phyloP scores from a whole-genome alignment of 2,329 filamentous ascomycete species.

The Tolypocladium ophioglossoides region DNA sequence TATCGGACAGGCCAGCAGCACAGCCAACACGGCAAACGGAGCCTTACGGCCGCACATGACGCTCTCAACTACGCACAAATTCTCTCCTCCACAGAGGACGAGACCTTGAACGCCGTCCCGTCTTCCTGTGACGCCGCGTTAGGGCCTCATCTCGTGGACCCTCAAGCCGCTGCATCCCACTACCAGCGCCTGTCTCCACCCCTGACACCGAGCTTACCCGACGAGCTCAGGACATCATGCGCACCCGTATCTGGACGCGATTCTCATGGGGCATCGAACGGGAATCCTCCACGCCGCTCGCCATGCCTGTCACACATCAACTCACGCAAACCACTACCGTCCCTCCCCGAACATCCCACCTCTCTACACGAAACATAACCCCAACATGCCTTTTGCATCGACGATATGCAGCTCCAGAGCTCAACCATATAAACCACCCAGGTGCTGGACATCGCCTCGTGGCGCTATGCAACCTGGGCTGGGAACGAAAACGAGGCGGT shows the following conservation, averaged over 20 bases:
- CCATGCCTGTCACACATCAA: constrained; percentile 7
- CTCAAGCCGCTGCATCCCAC: constrained; percentile 5
- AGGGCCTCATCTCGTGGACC: constrained; percentile 4
- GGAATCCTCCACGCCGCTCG: not conserved
- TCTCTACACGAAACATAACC: constrained; percentile 1
- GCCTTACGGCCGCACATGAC: not conserved
- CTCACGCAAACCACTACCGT: constrained; percentile 30
- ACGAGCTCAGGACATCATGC: constrained; percentile 6
- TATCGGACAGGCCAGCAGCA: not conserved
- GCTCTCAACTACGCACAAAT: not conserved
- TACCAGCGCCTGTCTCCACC: constrained; percentile 17
- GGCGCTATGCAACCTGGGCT: not conserved
- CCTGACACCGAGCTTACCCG: constrained; percentile 10
- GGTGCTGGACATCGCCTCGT: not conserved
- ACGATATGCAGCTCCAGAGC: too few relatives aligned
- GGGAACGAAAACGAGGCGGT: not conserved
- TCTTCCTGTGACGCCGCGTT: not conserved
- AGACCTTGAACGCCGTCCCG: not conserved
- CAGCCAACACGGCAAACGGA: not conserved
- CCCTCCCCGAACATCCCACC: constrained; percentile 11
- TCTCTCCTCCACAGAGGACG: not conserved
- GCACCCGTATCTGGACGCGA: constrained; percentile 1
- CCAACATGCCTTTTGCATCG: not conserved
- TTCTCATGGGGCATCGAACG: not conserved
- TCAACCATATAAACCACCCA: too few relatives aligned